Percentiles rank a stretch among this genome's conserved stretches.
phyloP scores from a whole-genome alignment of 1,139 yeast species.

The Pichia sp. region DNA sequence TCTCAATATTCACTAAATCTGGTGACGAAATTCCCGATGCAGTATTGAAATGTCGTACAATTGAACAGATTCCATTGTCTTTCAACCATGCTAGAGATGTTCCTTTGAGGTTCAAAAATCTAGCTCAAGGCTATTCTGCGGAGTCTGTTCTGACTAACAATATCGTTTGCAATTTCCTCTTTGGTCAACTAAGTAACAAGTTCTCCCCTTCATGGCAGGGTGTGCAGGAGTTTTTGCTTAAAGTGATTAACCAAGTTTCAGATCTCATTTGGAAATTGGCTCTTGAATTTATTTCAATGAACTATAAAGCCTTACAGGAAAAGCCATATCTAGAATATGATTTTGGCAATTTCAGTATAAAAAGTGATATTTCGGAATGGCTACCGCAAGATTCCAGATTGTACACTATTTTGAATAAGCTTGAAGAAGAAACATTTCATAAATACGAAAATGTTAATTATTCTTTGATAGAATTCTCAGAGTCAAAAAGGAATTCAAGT shows the following conservation, averaged over 20 bases:
- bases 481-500: conserved; percentile 34
- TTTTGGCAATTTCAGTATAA: conserved; percentile 10
- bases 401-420: conserved; percentile 29
- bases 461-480: conserved; percentile 38
- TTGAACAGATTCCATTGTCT: conserved; percentile 71
- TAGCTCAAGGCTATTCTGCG: conserved; percentile 48
- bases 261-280: conserved; percentile 56
- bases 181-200: conserved; percentile 70
- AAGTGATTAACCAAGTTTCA: conserved; percentile 42
- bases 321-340: conserved; percentile 19
- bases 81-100: conserved; percentile 73
- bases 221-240: conserved; percentile 56
- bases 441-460: conserved; percentile 29
- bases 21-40: conserved; percentile 23
- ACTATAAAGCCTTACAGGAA: conserved; percentile 29
- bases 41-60: conserved; percentile 41
- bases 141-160: conserved; percentile 36
- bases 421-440: conserved; percentile 28
- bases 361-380: conserved; percentile 24
- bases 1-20: conserved; percentile 19
- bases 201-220: conserved; percentile 88
- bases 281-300: conserved; percentile 37
- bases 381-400: conserved; percentile 35
- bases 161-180: conserved; percentile 52
- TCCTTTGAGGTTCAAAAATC: conserved; percentile 59